Percentiles rank a stretch among this genome's conserved stretches.
phyloP scores from a whole-genome alignment of 2,329 filamentous ascomycete species.

The Xylaria sp. region DNA sequence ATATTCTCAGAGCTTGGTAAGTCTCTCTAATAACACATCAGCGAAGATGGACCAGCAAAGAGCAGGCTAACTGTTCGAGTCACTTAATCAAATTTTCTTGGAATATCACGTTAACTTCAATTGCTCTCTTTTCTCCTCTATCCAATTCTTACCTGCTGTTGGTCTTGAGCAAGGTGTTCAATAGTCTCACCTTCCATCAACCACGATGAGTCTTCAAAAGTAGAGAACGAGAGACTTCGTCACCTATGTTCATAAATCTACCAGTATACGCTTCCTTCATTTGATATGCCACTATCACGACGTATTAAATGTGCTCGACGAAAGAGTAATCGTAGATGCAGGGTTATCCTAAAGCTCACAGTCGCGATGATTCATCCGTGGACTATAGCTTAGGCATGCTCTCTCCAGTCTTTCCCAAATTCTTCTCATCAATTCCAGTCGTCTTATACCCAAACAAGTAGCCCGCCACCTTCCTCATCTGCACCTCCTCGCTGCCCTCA shows the following conservation, averaged over 20 bases:
- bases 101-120: neutral
- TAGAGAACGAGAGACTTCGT: no score
- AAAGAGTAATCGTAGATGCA: constrained; percentile 50
- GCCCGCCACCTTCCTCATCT: constrained; percentile 63
- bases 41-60: neutral
- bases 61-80: neutral
- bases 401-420: neutral
- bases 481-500: constrained; percentile 72
- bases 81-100: neutral
- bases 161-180: no score
- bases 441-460: constrained; percentile 55
- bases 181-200: no score
- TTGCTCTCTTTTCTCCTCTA: neutral
- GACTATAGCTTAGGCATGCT: constrained; percentile 18
- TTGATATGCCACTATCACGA: no score
- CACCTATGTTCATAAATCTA: no score
- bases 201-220: no score
- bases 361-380: constrained; percentile 22
- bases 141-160: no score
- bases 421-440: constrained; percentile 23
- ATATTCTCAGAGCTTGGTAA: no score
- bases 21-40: no score
- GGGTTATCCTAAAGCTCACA: constrained; percentile 45
- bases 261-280: neutral
- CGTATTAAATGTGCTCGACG: constrained; percentile 48